Percentiles rank a stretch among this genome's conserved stretches.
Conservation (phyloP, 768 basidiomycete genomes). For the Pholiota conissans region DNA sequence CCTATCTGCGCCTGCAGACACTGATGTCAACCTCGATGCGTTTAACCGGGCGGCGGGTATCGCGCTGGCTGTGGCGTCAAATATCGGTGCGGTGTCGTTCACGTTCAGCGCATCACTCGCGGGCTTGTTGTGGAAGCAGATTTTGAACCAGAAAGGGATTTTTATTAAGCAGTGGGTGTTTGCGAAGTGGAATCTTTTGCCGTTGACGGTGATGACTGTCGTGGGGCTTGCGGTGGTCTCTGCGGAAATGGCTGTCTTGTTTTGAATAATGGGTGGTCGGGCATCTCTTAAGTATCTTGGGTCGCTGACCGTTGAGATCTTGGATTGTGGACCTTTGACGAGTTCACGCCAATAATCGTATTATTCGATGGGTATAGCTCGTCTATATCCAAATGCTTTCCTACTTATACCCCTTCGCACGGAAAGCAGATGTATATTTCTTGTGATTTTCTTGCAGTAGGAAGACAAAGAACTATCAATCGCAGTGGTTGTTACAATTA, state of each 20-base stretch:
- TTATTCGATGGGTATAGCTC: no score
- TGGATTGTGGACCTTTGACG: no score
- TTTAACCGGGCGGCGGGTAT: constrained; percentile 56
- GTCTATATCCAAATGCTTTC: no score
- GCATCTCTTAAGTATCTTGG: no score
- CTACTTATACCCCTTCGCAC: no score
- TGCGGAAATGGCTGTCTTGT: constrained; percentile 65
- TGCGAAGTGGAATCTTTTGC: constrained; percentile 69
- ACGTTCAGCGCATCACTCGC: constrained; percentile 89
- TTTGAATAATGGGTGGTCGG: neutral
- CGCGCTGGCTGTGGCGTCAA: constrained; percentile 82
- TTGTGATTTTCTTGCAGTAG: no score
- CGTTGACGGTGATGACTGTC: constrained; percentile 63
- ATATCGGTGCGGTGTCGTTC: constrained; percentile 88
- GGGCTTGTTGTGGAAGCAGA: constrained; percentile 79
- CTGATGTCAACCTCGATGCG: neutral
- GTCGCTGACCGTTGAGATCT: no score
- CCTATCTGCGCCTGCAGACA: constrained; percentile 28
- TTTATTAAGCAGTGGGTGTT: constrained; percentile 60
- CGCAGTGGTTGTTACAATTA: no score
- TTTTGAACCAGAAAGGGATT: constrained; percentile 74
- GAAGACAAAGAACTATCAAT: no score
- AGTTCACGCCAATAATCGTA: no score
- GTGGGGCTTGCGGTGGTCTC: constrained; percentile 71
- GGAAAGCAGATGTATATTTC: no score